Evolutionary conservation across 768 basidiomycete species (phyloP).

Genomic region (Polyporus arcularius): DNA sequence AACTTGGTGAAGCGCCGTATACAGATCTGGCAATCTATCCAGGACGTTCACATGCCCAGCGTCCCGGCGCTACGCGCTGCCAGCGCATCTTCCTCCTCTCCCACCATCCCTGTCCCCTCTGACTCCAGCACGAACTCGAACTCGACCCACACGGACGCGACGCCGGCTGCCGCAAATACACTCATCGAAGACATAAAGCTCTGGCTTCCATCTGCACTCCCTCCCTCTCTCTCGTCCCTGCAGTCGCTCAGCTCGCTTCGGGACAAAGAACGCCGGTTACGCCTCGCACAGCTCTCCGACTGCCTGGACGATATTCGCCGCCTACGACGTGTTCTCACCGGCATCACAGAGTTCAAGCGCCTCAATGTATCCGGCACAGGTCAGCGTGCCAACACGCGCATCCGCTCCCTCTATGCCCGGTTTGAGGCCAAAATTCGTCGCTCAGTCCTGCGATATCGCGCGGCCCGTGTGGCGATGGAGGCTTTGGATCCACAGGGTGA

Average conservation of each 20-base stretch:
- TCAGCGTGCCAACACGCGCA: background rate
- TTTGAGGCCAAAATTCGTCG: background rate
- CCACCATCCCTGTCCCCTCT: too few species aligned
- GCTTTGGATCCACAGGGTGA: background rate
- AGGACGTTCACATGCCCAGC: too few species aligned
- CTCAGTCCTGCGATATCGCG: background rate
- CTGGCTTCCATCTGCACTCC: slow-evolving; percentile 12
- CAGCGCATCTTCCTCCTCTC: too few species aligned
- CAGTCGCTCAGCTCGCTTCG: background rate
- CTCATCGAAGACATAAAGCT: background rate
- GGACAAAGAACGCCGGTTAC: slow-evolving; percentile 8
- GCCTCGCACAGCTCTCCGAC: slow-evolving; percentile 16
- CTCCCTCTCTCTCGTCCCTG: background rate
- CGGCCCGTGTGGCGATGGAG: background rate
- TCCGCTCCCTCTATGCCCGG: background rate
- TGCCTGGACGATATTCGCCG: slow-evolving; percentile 13
- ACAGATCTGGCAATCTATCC: too few species aligned
- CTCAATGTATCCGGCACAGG: slow-evolving; percentile 11
- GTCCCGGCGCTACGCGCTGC: too few species aligned
- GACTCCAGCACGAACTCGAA: too few species aligned
- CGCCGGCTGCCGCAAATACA: too few species aligned
- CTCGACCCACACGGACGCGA: too few species aligned
- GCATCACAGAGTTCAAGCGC: slow-evolving; percentile 4
- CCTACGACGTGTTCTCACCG: background rate
- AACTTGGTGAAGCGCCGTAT: too few species aligned